Evolutionary conservation across 169 alveolate genomes (phyloP).

Genomic region (Plasmodium reichenowi): DNA sequence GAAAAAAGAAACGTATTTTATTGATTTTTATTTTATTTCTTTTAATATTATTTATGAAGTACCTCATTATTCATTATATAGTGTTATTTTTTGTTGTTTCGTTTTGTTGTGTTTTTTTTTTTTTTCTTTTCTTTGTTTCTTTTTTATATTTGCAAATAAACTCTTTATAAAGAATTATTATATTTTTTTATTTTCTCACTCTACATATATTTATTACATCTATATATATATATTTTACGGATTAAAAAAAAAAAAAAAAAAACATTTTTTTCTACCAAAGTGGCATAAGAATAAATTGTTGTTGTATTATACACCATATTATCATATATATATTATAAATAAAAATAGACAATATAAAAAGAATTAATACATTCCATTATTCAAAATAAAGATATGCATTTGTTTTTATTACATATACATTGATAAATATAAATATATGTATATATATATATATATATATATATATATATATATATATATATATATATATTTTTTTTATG

Average conservation of each 20-base stretch:
- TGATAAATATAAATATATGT: conserved; percentile 10
- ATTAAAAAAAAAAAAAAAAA: conserved; percentile 8
- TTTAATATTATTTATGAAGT: background rate
- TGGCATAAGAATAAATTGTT: too few species aligned
- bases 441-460: background rate
- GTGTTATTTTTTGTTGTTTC: conserved; percentile 39
- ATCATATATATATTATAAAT: too few species aligned
- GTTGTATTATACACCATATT: too few species aligned
- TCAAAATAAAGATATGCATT: conserved; percentile 8
- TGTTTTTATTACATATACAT: conserved; percentile 17
- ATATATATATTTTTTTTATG: conserved; percentile 11
- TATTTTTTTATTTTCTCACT: conserved; percentile 16
- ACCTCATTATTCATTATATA: conserved; percentile 27
- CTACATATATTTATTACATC: too few species aligned
- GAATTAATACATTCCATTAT: background rate
- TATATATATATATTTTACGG: background rate
- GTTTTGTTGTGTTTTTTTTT: background rate
- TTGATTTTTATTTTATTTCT: background rate
- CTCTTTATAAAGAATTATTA: background rate
- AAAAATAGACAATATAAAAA: too few species aligned
- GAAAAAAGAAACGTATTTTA: too few species aligned
- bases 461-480: too few species aligned
- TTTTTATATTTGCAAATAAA: background rate
- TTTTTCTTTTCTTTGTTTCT: conserved; percentile 1
- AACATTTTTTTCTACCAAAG: background rate